Evolutionary conservation across 2,329 filamentous ascomycete species (phyloP), one percentile per base, ranked within the genome.

Genomic region (Pseudocercospora eumusae): DNA sequence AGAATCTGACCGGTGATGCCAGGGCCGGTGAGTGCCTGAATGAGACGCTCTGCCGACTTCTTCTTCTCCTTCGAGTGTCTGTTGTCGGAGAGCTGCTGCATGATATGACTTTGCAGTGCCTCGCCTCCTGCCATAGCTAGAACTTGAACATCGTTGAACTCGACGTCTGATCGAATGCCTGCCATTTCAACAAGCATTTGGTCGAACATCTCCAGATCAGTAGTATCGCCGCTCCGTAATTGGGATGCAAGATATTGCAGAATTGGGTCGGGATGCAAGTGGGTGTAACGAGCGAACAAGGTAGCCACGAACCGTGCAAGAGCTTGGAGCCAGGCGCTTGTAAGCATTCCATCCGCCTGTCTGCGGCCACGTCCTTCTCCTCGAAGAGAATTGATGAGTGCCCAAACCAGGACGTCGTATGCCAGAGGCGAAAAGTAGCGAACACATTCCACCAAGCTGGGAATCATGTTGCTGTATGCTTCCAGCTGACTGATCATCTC

Each of bases 391-490:
- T 87, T 96, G 77, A 99, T 86, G 49, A 99, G 81, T 20, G 92
- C 91, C 92, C 93, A 99, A 3, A 92, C 90, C 49, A 99, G 82
- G 31, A 96, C 91, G 75, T 99, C 95, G 74, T 96, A 96, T 0
- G 91, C 93, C 40, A 99, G 80, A 59, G 91, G 88, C 1, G 93
- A 96, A 69, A 98, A 97, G 74, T 97, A 97, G 70, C 91, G 89
- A 42, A 91, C 92, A 72, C 93, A 97, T 74, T 97, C 92, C 13
- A 98, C 93, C 64, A 99, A 91, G 4, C 92, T 91, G 64, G 96
- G 91, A 60, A 96, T 96, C 64, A 99, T 84, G 73, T 98, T 99
- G 73, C 90, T 90, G 75, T 99, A 99, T 0, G 90, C 88, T 76
- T 99, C 93, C 62, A 97, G 91, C 75, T 97, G 93, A 65, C 88